These are phyloP conservation scores for Kwoniella shandongensis DNA, from an alignment of 768 basidiomycete genomes.

Conservation along the genomic window DNA sequence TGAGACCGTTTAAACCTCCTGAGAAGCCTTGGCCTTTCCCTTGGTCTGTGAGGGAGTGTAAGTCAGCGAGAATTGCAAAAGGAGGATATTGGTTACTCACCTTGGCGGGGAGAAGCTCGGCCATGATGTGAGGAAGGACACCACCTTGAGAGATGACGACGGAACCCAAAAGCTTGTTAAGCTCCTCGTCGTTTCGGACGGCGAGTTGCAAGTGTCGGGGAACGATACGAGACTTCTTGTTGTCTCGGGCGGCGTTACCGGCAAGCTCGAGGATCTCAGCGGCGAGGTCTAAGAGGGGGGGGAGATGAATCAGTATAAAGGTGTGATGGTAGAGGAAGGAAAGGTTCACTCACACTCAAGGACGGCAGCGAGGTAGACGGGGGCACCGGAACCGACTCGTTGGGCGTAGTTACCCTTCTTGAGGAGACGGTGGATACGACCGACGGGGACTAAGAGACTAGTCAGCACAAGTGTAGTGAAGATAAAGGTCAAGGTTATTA, in stretches of 20 bases:
- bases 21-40: constrained; percentile 48
- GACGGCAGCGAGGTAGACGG: constrained; percentile 86
- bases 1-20: constrained; percentile 46
- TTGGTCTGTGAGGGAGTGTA: constrained; percentile 35
- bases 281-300: constrained; percentile 63
- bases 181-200: constrained; percentile 83
- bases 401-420: constrained; percentile 81
- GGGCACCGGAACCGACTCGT: constrained; percentile 85
- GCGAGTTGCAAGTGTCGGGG: constrained; percentile 90
- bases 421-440: constrained; percentile 85
- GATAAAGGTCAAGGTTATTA: constrained; percentile 60
- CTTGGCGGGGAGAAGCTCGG: constrained; percentile 63
- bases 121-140: constrained; percentile 71
- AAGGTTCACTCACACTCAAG: constrained; percentile 62
- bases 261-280: constrained; percentile 92
- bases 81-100: constrained; percentile 51
- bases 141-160: constrained; percentile 91
- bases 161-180: constrained; percentile 77
- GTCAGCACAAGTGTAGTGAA: background rate
- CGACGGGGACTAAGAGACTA: constrained; percentile 68
- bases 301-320: background rate
- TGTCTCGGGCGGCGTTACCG: constrained; percentile 72
- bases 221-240: constrained; percentile 90
- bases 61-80: background rate
- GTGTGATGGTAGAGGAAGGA: constrained; percentile 3